phyloP scores from a whole-genome alignment of 306 rosid species.

The Prunus persica region Prunus_persica_NCBIv2 NC_034014.1:27689001-27689500 shows the following conservation, averaged over 20 bases:
- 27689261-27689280: neutral
- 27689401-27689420: neutral
- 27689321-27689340: slow-evolving; percentile 44
- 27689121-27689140: slow-evolving; percentile 78
- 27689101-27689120: slow-evolving; percentile 64
- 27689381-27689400: slow-evolving; percentile 16
- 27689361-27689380: neutral
- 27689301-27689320: slow-evolving; percentile 24
- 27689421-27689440: slow-evolving; percentile 10
- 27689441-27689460: neutral
- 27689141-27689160: slow-evolving; percentile 84
- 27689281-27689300: slow-evolving; percentile 25
- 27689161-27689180: slow-evolving; percentile 22
- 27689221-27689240: neutral
- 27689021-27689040: slow-evolving; percentile 34
- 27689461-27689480: neutral
- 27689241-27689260: neutral
- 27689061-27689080: slow-evolving; percentile 81
- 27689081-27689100: slow-evolving; percentile 64
- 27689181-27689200: neutral
- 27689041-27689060: slow-evolving; percentile 65
- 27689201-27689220: neutral
- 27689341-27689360: slow-evolving; percentile 67
- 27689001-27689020: neutral
- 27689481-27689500: slow-evolving; percentile 3